These are phyloP conservation scores for Arxiozyma bovina DNA, from an alignment of 1,139 yeast species.

Conservation along the genomic window DNA sequence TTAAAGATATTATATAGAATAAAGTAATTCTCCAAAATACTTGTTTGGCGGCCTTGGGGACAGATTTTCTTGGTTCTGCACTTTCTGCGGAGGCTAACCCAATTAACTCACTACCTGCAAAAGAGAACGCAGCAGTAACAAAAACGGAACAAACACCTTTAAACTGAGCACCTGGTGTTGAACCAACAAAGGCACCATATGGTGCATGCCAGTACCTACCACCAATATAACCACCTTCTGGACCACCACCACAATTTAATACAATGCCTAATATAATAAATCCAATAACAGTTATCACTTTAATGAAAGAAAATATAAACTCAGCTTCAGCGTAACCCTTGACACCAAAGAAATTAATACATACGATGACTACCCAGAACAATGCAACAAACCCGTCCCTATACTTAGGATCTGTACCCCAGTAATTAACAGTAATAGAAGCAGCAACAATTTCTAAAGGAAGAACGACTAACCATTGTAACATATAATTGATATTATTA, in stretches of 20 bases:
- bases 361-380: conserved; percentile 49
- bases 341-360: conserved; percentile 59
- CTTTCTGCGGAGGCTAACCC: conserved; percentile 89
- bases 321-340: conserved; percentile 59
- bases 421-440: conserved; percentile 56
- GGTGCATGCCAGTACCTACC: conserved; percentile 55
- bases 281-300: conserved; percentile 55
- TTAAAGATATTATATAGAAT: conserved; percentile 45
- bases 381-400: conserved; percentile 40
- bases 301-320: conserved; percentile 50
- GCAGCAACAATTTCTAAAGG: conserved; percentile 72
- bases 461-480: conserved; percentile 61
- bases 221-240: conserved; percentile 48
- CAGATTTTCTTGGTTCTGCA: conserved; percentile 58
- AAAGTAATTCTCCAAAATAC: conserved; percentile 64
- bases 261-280: conserved; percentile 63
- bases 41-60: conserved; percentile 69
- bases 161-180: conserved; percentile 33
- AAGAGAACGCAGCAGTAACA: conserved; percentile 50
- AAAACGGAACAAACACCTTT: conserved; percentile 45
- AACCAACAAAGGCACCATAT: conserved; percentile 52
- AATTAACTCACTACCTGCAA: conserved; percentile 61
- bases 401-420: conserved; percentile 35
- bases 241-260: conserved; percentile 62
- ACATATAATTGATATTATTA: conserved; percentile 62